A percentile compares a stretch with the other conserved stretches of the same genome.
Evolutionary conservation across 2,329 filamentous ascomycete species (phyloP).

Genomic region (Didymella arachidicola): DNA sequence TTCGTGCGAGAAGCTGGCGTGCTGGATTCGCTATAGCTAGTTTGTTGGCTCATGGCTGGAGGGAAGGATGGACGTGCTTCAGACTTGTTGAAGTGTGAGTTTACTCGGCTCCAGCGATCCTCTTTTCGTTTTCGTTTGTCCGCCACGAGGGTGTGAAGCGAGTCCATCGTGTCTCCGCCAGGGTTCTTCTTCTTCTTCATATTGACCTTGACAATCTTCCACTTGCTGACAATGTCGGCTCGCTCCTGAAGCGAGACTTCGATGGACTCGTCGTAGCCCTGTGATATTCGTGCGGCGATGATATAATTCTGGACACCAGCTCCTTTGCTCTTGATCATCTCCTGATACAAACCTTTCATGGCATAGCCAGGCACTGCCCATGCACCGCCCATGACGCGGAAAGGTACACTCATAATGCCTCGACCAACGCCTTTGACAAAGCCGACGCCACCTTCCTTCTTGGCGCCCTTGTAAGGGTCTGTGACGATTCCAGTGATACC

Average conservation of each 20-base stretch:
- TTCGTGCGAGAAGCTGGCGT: slow-evolving; percentile 28
- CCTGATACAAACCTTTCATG: slow-evolving; percentile 82
- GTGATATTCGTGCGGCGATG: slow-evolving; percentile 75
- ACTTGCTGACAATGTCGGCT: slow-evolving; percentile 69
- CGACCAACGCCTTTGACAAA: slow-evolving; percentile 83
- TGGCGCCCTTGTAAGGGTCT: slow-evolving; percentile 75
- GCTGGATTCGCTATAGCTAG: slow-evolving; percentile 23
- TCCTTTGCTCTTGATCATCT: slow-evolving; percentile 74
- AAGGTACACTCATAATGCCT: slow-evolving; percentile 79
- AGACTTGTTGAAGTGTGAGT: slow-evolving; percentile 28
- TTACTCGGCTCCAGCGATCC: slow-evolving; percentile 43
- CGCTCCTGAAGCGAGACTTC: slow-evolving; percentile 65
- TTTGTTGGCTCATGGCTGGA: slow-evolving; percentile 23
- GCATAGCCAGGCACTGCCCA: slow-evolving; percentile 77
- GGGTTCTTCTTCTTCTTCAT: slow-evolving; percentile 65
- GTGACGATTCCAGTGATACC: slow-evolving; percentile 82
- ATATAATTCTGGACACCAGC: slow-evolving; percentile 80
- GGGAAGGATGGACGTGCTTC: slow-evolving; percentile 30
- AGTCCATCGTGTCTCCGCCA: slow-evolving; percentile 58
- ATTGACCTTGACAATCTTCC: slow-evolving; percentile 68
- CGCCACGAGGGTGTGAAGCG: slow-evolving; percentile 54
- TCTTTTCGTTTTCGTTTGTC: slow-evolving; percentile 46
- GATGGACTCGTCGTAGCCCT: slow-evolving; percentile 73
- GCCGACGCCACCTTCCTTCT: slow-evolving; percentile 70
- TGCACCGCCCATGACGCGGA: slow-evolving; percentile 78